Percentiles rank a stretch among this genome's conserved stretches.
phyloP scores from a whole-genome alignment of 495 filamentous ascomycete genomes.

The Eremomyces bilateralis region DNA sequence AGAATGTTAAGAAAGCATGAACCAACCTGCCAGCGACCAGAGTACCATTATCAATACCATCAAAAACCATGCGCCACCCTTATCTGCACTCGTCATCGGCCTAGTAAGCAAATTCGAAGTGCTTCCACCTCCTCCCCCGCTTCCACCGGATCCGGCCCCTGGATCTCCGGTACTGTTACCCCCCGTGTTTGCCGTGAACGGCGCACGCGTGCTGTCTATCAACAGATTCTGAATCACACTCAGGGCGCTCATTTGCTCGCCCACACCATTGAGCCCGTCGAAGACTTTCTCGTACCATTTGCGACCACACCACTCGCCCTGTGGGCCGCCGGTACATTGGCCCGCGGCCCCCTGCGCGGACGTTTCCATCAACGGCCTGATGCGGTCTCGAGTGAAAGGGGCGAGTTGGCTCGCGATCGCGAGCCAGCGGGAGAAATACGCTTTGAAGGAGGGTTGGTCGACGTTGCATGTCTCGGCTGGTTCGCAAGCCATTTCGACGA shows the following conservation, averaged over 20 bases:
- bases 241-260: conserved; percentile 6
- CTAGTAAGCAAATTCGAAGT: too few relatives aligned
- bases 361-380: conserved; percentile 3
- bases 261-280: conserved; percentile 1
- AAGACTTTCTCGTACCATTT: background rate
- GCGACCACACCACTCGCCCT: conserved; percentile 2
- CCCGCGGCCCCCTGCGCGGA: conserved; percentile 3
- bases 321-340: conserved; percentile 2
- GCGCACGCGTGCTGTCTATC: background rate
- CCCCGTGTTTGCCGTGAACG: background rate
- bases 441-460: conserved; percentile 8
- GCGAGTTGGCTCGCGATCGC: conserved; percentile 4
- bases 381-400: conserved; percentile 2
- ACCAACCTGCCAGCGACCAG: too few relatives aligned
- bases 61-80: too few relatives aligned
- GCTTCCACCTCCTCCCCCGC: too few relatives aligned
- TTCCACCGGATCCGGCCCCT: too few relatives aligned
- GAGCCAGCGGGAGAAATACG: conserved; percentile 7
- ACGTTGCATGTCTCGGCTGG: conserved; percentile 31
- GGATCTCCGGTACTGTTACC: conserved; percentile 3
- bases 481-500: conserved; percentile 59
- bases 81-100: too few relatives aligned
- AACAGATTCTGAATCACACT: conserved; percentile 1
- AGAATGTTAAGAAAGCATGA: too few relatives aligned
- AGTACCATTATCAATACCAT: too few relatives aligned